Conservation (phyloP, 441 rosid genomes). For the Viola pubescens region DNA sequence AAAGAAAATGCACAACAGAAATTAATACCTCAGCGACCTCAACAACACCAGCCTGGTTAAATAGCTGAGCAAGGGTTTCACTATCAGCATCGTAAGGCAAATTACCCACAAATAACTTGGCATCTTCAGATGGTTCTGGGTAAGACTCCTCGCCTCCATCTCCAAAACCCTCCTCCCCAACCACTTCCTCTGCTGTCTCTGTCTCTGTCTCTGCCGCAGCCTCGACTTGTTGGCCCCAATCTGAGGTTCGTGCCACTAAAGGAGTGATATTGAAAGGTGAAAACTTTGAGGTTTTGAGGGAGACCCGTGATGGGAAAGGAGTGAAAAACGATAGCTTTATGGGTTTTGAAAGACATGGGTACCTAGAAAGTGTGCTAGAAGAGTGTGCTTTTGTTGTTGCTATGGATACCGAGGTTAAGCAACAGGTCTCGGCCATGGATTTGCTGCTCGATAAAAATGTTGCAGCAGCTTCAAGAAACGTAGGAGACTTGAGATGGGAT, state of each 20-base stretch:
- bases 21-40: conserved; percentile 65
- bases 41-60: conserved; percentile 82
- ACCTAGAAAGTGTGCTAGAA: conserved; percentile 1
- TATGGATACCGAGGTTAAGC: not conserved
- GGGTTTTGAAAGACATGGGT: conserved; percentile 12
- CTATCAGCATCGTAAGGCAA: conserved; percentile 77
- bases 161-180: conserved; percentile 15
- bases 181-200: no score
- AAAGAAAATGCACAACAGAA: not conserved
- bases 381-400: conserved; percentile 1
- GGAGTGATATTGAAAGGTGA: conserved; percentile 18
- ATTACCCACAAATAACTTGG: conserved; percentile 79
- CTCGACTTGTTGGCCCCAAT: conserved; percentile 42
- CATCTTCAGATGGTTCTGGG: conserved; percentile 69
- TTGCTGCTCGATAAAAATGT: conserved; percentile 7
- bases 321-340: conserved; percentile 12
- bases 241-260: conserved; percentile 54
- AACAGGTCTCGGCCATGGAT: conserved; percentile 5
- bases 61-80: conserved; percentile 66
- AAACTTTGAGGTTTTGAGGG: conserved; percentile 9
- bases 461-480: conserved; percentile 4
- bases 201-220: conserved; percentile 20
- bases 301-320: conserved; percentile 6
- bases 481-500: not conserved
- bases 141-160: conserved; percentile 28